These are phyloP conservation scores for Penicillium sp. DNA, from an alignment of 2,329 filamentous ascomycete genomes.

Conservation along the genomic window DNA sequence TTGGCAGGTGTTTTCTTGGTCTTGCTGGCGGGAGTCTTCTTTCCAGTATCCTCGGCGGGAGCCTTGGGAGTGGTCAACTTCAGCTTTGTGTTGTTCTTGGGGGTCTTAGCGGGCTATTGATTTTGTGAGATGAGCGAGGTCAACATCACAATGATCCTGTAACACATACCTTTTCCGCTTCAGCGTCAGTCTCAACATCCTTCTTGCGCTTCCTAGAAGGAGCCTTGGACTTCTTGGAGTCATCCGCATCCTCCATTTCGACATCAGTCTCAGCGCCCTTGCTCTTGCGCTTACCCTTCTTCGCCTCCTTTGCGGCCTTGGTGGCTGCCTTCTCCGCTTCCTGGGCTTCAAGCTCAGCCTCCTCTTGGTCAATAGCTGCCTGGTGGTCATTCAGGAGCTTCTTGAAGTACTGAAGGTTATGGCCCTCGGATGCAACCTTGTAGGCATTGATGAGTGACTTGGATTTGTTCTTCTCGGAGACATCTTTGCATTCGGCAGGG, in stretches of 20 bases:
- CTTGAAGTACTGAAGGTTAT: constrained; percentile 77
- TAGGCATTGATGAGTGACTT: constrained; percentile 74
- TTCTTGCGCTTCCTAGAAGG: constrained; percentile 73
- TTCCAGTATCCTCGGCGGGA: constrained; percentile 35
- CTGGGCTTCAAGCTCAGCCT: constrained; percentile 46
- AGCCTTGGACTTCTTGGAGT: constrained; percentile 46
- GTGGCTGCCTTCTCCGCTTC: constrained; percentile 48
- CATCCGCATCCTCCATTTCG: constrained; percentile 43
- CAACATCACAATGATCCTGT: background rate
- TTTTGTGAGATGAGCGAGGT: constrained; percentile 6
- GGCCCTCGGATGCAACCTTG: constrained; percentile 65
- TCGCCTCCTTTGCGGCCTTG: constrained; percentile 47
- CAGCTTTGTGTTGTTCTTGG: constrained; percentile 52
- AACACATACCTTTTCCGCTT: constrained; percentile 56
- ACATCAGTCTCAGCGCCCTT: constrained; percentile 46
- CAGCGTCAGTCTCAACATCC: constrained; percentile 54
- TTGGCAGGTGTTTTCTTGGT: constrained; percentile 44
- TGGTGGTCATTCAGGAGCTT: constrained; percentile 57
- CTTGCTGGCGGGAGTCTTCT: constrained; percentile 48
- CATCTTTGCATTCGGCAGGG: constrained; percentile 59
- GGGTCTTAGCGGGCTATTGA: constrained; percentile 53
- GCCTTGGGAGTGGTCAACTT: constrained; percentile 53
- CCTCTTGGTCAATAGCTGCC: constrained; percentile 46
- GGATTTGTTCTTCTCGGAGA: constrained; percentile 63
- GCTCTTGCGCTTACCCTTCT: constrained; percentile 43